A percentile compares a stretch with the other conserved stretches of the same genome.
These are phyloP conservation scores for Macrophomina tecta DNA, from an alignment of 2,329 filamentous ascomycete species.

Conservation along the genomic window DNA sequence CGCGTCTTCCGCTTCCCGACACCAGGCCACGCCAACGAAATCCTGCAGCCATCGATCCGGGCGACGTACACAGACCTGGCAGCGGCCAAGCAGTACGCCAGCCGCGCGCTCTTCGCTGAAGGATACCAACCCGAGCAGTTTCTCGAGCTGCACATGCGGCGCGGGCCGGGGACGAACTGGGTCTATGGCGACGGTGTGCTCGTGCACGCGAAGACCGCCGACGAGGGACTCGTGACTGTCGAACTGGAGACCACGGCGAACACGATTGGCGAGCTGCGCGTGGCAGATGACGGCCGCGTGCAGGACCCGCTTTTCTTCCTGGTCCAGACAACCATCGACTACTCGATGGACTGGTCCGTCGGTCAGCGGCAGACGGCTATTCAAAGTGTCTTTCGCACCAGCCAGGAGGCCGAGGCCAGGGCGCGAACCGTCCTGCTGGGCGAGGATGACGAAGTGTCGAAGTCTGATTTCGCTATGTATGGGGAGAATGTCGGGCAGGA, in stretches of 20 bases:
- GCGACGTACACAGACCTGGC: not conserved
- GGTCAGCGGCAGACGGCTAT: slow-evolving; percentile 25
- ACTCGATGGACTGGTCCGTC: slow-evolving; percentile 31
- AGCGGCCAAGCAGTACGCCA: not conserved
- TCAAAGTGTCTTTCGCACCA: slow-evolving; percentile 29
- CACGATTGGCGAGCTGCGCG: slow-evolving; percentile 17
- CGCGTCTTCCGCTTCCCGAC: not conserved
- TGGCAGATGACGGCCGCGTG: slow-evolving; percentile 14
- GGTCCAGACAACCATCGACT: not conserved
- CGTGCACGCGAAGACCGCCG: slow-evolving; percentile 29
- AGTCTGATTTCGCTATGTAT: not conserved
- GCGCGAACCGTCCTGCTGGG: slow-evolving; percentile 29
- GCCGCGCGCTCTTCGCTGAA: not conserved
- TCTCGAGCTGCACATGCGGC: not conserved
- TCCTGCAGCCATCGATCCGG: not conserved
- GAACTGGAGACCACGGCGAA: slow-evolving; percentile 14
- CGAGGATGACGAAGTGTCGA: slow-evolving; percentile 27
- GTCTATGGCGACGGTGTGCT: slow-evolving; percentile 15
- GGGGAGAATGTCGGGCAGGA: not conserved
- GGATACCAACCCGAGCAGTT: slow-evolving; percentile 3
- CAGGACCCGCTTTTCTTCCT: slow-evolving; percentile 23
- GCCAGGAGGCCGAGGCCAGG: slow-evolving; percentile 21
- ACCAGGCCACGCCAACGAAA: not conserved
- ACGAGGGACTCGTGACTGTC: slow-evolving; percentile 28
- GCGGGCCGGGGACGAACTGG: not conserved